Base-by-base conservation (phyloP, 2,329 filamentous ascomycete genomes). In the Fusarium buxicola region DNA sequence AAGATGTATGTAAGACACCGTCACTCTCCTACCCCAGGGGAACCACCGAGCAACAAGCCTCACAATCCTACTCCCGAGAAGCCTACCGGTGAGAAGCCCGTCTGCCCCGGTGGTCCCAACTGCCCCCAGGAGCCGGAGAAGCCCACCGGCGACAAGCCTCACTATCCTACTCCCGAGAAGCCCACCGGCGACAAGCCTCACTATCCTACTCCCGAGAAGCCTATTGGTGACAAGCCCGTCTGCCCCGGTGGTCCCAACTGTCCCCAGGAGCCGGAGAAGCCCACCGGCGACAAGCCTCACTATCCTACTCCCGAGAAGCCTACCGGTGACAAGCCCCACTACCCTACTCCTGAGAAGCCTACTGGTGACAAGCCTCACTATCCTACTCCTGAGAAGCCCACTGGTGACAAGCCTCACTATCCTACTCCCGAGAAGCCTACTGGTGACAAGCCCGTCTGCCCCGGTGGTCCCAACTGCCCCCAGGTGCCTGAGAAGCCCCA, bases 341-440 rank as follows among this genome's bases (percentile, higher is more conserved):
- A 44, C 49, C 43, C 40, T 52, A 44, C 49, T 43, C 40, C 48
- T 34, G 54, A 51, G 32, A 27, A 51, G 27, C 52, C 57, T 5
- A 24, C 21, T 6, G n/a, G 15, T 4, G 57, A 45, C 16, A 32
- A 56, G 28, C 51, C 51, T 31, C 36, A 45, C n/a, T 24, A 31
- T 18, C 25, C 36, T 40, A 18, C 38, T 15, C 21, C 46, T 31
- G 25, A 43, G 39, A 36, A 44, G 11, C 55, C 63, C 27, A 45
- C 25, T 16, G 24, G 50, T 30, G 50, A 45, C 39, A 55, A 55
- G 48, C 58, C 60, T 9, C 39, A 27, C 28, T 45, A 55, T 21
- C 43, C 45, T 8, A 35, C 65, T 55, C 67, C 70, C 30, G 49
- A 62, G 34, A 57, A 63, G 53, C 52, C 58, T 25, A 50, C 61